Evolutionary conservation across 495 filamentous ascomycete species (phyloP), one percentile per base, ranked within the genome.

Genomic region (Penicillium herquei): DNA sequence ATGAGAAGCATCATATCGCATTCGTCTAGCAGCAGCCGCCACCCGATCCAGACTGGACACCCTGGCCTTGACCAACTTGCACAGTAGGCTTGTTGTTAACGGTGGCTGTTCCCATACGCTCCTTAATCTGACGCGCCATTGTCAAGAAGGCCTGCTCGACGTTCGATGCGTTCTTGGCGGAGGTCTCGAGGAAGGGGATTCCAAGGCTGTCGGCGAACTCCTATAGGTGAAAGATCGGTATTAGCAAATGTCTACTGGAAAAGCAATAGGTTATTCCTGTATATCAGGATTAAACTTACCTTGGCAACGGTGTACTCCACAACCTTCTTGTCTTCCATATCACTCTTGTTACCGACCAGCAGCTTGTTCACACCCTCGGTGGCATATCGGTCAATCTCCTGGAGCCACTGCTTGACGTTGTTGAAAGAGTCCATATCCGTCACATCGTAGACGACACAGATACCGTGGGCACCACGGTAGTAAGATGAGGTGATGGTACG

Each of bases 401-500:
- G 95, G 55, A 98, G 87, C 94, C 94, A 98, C 81, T 98, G 95
- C 88, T 98, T 97, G 64, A 98, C 95, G 78, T 98, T 98, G 84
- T 98, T 98, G 90, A 98, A 98, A 41, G 90, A 95, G 76, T 98
- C 95, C 95, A 97, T 98, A 71, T 98, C 95, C 41, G 94, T 98
- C 69, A 98, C 95, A 85, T 98, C 94, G 81, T 97, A 98, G 69
- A 98, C 94, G 51, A 98, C 94, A 76, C 94, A 98, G 78, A 98
- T 98, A 64, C 94, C 94, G 73, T 98, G 95, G 63, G 94, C 94
- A 61, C 87, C 94, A 70, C 94, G 89, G 81, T 98, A 98, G 85
- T 98, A 98, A 51, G 95, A 98, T 17, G 93, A 97, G 51, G 95
- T 98, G 79, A 98, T 98, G 59, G 94, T 98, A 70, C 95, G 88